These are phyloP conservation scores for Aspergillus flavus DNA, from an alignment of 2,329 filamentous ascomycete species.

Conservation along the genomic window DNA sequence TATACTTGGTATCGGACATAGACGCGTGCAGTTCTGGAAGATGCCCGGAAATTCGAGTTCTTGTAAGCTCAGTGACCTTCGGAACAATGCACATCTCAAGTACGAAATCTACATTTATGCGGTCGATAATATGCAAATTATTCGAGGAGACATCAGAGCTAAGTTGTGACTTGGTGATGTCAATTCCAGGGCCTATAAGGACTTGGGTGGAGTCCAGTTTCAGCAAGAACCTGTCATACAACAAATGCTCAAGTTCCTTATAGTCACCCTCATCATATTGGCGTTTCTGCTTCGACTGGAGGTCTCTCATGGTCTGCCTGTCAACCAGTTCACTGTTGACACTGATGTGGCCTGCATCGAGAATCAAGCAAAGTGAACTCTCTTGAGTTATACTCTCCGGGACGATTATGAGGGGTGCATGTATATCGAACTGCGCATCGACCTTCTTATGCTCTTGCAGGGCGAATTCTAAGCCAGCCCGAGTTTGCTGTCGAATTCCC, in stretches of 20 bases:
- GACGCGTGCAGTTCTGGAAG: conserved; percentile 89
- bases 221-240: conserved; percentile 97
- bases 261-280: conserved; percentile 88
- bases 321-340: conserved; percentile 94
- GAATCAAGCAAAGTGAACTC: conserved; percentile 82
- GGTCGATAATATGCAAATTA: conserved; percentile 86
- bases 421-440: conserved; percentile 92
- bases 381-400: conserved; percentile 86
- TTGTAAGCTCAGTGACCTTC: conserved; percentile 89
- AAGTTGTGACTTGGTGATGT: conserved; percentile 83
- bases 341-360: conserved; percentile 95
- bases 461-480: conserved; percentile 93
- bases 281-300: conserved; percentile 87
- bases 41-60: conserved; percentile 87
- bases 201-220: conserved; percentile 94
- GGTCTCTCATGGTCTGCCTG: conserved; percentile 81
- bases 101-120: conserved; percentile 95
- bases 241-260: conserved; percentile 81
- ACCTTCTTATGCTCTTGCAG: conserved; percentile 97
- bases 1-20: conserved; percentile 94
- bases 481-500: conserved; percentile 89
- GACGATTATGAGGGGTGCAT: conserved; percentile 93
- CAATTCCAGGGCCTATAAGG: conserved; percentile 89
- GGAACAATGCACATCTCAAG: conserved; percentile 98
- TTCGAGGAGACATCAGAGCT: conserved; percentile 67